phyloP scores from a whole-genome alignment of 1,284 basidiomycete species.

The Meripilus lineatus region DNA sequence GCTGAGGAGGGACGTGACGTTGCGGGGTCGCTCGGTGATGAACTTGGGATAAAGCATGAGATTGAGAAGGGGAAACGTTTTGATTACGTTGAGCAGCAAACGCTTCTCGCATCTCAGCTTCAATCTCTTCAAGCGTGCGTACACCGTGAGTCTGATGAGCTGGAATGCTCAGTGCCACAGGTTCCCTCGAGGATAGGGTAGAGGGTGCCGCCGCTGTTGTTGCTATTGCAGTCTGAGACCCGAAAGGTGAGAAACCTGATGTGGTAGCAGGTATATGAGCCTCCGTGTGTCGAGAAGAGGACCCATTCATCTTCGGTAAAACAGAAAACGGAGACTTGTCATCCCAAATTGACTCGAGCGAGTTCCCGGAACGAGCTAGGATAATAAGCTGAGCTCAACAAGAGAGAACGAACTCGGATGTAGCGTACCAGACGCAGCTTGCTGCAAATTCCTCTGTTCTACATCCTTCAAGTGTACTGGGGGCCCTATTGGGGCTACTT shows the following conservation, averaged over 20 bases:
- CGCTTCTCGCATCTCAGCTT: constrained; percentile 81
- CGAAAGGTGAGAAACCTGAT: constrained; percentile 18
- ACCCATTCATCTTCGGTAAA: constrained; percentile 51
- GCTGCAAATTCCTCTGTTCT: constrained; percentile 14
- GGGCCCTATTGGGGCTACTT: neutral
- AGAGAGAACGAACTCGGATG: constrained; percentile 18
- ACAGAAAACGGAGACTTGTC: constrained; percentile 73
- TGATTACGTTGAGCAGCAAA: constrained; percentile 39
- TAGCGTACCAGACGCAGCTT: constrained; percentile 28
- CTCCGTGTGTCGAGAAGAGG: constrained; percentile 11
- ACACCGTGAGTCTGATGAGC: constrained; percentile 35
- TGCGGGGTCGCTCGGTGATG: constrained; percentile 29
- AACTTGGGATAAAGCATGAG: constrained; percentile 25
- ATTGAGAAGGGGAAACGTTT: constrained; percentile 11
- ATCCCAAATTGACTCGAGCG: constrained; percentile 74
- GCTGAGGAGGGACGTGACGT: constrained; percentile 15
- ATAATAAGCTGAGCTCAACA: constrained; percentile 29
- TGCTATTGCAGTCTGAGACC: constrained; percentile 8
- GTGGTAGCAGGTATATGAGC: constrained; percentile 17
- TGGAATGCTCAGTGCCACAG: constrained; percentile 19
- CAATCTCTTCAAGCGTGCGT: constrained; percentile 89
- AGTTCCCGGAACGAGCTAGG: constrained; percentile 37
- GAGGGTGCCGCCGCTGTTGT: constrained; percentile 8
- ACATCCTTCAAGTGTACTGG: neutral
- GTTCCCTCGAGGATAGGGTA: constrained; percentile 1